Evolutionary conservation across 345 rosid genomes (phyloP), one percentile per base, ranked within the genome.

Genomic region (Lepidium africanum): DNA sequence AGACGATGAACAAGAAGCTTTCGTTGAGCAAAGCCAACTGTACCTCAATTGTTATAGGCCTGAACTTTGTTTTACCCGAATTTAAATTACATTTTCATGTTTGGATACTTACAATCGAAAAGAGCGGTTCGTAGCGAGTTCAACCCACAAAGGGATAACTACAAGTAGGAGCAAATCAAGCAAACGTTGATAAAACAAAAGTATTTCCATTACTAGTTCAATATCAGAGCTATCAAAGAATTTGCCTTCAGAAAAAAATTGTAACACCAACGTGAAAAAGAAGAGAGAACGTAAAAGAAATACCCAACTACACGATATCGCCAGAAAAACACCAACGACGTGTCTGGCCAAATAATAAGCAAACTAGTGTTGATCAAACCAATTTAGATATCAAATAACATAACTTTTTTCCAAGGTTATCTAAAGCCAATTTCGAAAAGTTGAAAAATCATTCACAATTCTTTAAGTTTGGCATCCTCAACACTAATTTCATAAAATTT

Each of bases 111-210:
- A 49, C 67, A 50, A 48, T 48, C 13, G 59, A 47, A 69, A 27
- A 9, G n/a, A 57, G 40, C 49, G 7, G 49, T 25, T 69, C 11
- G 65, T 69, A 37, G 65, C 9, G 10, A 25, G 32, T 58, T 69
- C 65, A 69, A 57, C 40, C 38, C 56, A 56, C 45, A 17, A 66
- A 66, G 14, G 7, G 51, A 41, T 66, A 32, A 43, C 45, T 54
- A 54, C 72, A 67, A 35, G 65, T 68, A 46, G 4, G 17, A 68
- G 30, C 72, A 45, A 66, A 53, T 30, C 61, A 65, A 1, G 48
- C 56, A 55, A 56, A 57, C 5, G 21, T 45, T 17, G 16, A 48
- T 25, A 69, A 36, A 4, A 38, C 49, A 38, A 35, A 25, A 0
- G 10, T 21, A 13, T 21, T 35, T 47, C 5, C 13, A 12, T 13